Evolutionary conservation across 345 rosid species (phyloP), one percentile per base, ranked within the genome.

Genomic region (Heritiera littoralis): DNA sequence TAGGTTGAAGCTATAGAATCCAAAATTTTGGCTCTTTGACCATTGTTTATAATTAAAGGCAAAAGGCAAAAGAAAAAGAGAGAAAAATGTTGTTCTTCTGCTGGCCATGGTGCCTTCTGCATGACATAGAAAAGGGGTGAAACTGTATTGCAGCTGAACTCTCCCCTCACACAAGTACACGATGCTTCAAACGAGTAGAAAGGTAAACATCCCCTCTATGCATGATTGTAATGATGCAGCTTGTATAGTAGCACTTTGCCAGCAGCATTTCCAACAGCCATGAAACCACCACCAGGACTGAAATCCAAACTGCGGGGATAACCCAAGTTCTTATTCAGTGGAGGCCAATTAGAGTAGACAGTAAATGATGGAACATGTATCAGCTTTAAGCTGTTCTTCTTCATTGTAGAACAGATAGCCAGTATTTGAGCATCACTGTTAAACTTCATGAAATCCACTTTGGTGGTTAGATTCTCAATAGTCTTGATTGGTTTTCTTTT

Each of bases 231-330:
- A 83, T 91, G 97, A 78, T 92, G 97, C 86, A 96, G 81, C 91
- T 92, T 96, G 83, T 90, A 95, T 11, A 95, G 69, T 79, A 95
- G 71, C 56, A 93, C 97, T 84, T 94, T 91, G 41, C 98, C 96
- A 2, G 92, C 90, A 17, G 96, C 92, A 84, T 91, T 93, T 59
- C 95, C 99, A 69, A 93, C 86, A 7, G 94, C 99, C 94, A 92
- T 88, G 86, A 93, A 95, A 23, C 99, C 98, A 80, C 98, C 89
- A 58, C 92, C 97, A 3, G 97, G 99, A 77, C 97, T 95, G 84
- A 93, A 92, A 84, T 95, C 98, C 85, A 93, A n/a, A 77, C 97
- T 90, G 4, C 45, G 8, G 45, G 45, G 45, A 43, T 43, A 43
- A 6, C 6, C 8, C 6, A 43, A 43, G 45, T 94, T 80, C 51